Evolutionary conservation across 2,329 filamentous ascomycete genomes (phyloP), one percentile per base, ranked within the genome.

Genomic region (Ophiostoma ips): DNA sequence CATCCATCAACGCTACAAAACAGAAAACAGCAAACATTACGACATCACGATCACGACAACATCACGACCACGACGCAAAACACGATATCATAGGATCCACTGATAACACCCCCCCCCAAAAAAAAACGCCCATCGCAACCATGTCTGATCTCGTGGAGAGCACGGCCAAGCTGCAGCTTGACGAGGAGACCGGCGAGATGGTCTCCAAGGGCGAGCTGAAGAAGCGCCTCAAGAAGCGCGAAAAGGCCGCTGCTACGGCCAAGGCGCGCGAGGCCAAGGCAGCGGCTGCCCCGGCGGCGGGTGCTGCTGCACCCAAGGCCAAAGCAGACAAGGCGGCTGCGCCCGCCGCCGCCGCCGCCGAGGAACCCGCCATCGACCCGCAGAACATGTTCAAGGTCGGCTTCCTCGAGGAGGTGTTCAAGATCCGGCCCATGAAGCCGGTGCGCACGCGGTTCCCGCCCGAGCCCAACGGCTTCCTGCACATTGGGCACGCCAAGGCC

Each of bases 401-500:
- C 36, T 90, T 87, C 67, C 72, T 89, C 34, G 71, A 75, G 48
- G 78, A 83, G 4, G 83, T 89, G 30, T 86, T 81, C 67, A 76
- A 81, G 54, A 76, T 83, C 64, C 73, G 79, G 46, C 80, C 81
- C 2, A 69, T 71, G 41, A 76, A 75, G 57, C 67, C 70, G 13
- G 79, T 83, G 18, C 66, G 82, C 46, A 88, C 84, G 4, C 79
- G 84, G 57, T 89, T 90, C 61, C 85, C 85, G 2, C 85, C 85
- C 18, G 85, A 90, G 67, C 92, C 92, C 45, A 96, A 96, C 64
- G 92, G 90, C 50, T 95, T 84, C 63, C 76, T 95, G 10, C 89
- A 95, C 62, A 84, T 96, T 58, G 90, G 90, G 18, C 92, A 96
- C 63, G 85, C 84, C 56, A 96, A 96, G 70, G 90, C 92, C 19